A percentile compares a stretch with the other conserved stretches of the same genome.
Evolutionary conservation across 2,329 filamentous ascomycete genomes (phyloP).

Genomic region (Neonectria neomacrospora): DNA sequence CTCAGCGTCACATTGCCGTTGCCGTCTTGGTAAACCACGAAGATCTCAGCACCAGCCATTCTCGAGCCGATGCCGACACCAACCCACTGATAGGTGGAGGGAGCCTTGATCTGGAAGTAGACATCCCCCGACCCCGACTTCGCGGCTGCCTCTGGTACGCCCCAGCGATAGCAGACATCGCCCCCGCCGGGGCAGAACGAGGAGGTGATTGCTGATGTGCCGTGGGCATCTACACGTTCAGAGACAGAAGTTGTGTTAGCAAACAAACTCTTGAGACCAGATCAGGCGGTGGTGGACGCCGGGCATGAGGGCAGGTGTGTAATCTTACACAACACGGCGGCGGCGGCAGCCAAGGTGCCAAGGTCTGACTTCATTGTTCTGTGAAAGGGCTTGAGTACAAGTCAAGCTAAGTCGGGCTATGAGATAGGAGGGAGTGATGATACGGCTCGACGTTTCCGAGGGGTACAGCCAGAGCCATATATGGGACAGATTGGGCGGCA

Average conservation of each 20-base stretch:
- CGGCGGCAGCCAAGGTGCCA: constrained; percentile 28
- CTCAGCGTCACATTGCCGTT: constrained; percentile 70
- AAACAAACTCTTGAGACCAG: neutral
- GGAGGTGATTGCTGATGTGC: constrained; percentile 42
- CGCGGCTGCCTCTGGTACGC: constrained; percentile 62
- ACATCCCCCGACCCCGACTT: constrained; percentile 64
- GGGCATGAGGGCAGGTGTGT: neutral
- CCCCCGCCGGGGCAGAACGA: constrained; percentile 55
- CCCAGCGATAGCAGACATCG: constrained; percentile 66
- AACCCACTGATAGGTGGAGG: constrained; percentile 65
- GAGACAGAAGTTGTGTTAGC: constrained; percentile 20
- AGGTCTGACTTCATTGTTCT: constrained; percentile 36
- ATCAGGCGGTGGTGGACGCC: neutral
- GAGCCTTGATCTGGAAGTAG: constrained; percentile 70
- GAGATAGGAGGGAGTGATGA: neutral
- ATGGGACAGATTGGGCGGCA: constrained; percentile 8
- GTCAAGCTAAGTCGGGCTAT: constrained; percentile 6
- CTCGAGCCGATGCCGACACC: constrained; percentile 64
- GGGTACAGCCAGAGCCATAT: constrained; percentile 16
- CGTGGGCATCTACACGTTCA: constrained; percentile 35
- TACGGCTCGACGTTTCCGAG: neutral
- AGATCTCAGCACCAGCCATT: constrained; percentile 70
- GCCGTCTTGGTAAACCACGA: constrained; percentile 70
- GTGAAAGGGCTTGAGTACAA: neutral
- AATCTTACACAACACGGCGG: constrained; percentile 37